These are phyloP conservation scores for Solanum rostratum DNA, from an alignment of 257 asterid species.

Conservation along the genomic window DNA sequence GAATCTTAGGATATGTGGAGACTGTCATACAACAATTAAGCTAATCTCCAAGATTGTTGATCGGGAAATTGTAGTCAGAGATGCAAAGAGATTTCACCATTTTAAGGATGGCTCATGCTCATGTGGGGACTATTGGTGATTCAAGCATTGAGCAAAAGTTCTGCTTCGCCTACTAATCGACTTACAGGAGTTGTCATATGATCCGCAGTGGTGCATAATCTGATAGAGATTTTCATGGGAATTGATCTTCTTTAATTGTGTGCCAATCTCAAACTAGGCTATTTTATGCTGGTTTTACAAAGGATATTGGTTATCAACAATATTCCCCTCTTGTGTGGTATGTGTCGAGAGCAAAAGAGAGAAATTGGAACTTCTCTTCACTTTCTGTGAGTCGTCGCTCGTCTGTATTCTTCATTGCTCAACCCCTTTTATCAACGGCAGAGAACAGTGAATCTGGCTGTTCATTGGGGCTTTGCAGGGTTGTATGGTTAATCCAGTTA, in stretches of 20 bases:
- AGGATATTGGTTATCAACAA: not conserved
- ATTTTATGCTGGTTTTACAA: not conserved
- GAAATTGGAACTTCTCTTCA: not conserved
- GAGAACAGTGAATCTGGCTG: not conserved
- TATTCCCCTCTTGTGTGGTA: not conserved
- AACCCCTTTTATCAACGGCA: not conserved
- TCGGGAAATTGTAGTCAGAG: constrained; percentile 74
- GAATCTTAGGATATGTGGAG: constrained; percentile 77
- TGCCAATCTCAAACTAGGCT: not conserved
- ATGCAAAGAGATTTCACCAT: constrained; percentile 87
- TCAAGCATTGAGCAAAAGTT: not conserved
- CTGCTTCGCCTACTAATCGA: not conserved
- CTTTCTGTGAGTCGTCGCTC: not conserved
- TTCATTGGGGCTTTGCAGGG: not conserved
- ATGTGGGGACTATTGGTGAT: constrained; percentile 81
- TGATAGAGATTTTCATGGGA: not conserved
- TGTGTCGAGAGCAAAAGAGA: not conserved
- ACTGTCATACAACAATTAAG: constrained; percentile 65
- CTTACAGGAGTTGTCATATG: not conserved
- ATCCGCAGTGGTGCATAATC: not conserved
- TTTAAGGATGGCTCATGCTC: constrained; percentile 72
- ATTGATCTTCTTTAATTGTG: not conserved
- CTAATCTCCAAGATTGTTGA: constrained; percentile 51
- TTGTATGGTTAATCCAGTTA: not conserved
- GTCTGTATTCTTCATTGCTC: not conserved